Evolutionary conservation across 441 rosid species (phyloP).

Genomic region (Gossypium davidsonii): DNA sequence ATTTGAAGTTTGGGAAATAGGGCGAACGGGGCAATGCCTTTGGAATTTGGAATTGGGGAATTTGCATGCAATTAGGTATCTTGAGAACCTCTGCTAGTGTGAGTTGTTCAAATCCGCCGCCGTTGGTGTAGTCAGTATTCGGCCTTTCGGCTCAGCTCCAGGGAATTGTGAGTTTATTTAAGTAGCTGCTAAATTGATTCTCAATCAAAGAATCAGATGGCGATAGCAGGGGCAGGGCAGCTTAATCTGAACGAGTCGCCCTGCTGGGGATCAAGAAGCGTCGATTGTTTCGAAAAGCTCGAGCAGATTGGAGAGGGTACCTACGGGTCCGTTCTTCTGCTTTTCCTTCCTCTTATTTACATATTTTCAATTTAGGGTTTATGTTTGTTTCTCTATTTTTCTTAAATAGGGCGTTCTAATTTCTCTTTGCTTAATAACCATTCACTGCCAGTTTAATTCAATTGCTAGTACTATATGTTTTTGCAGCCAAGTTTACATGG

Average conservation of each 20-base stretch:
- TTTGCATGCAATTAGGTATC: too few relatives aligned
- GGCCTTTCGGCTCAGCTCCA: background rate
- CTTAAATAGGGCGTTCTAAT: background rate
- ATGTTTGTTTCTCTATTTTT: background rate
- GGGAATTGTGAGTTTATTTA: background rate
- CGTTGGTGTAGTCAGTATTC: background rate
- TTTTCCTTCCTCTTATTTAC: background rate
- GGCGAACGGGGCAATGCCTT: too few relatives aligned
- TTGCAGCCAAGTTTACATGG: constrained; percentile 70
- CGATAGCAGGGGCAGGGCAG: constrained; percentile 61
- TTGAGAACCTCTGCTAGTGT: background rate
- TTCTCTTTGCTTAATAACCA: background rate
- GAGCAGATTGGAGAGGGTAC: constrained; percentile 95
- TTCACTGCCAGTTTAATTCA: background rate
- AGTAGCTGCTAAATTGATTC: background rate
- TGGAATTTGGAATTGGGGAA: too few relatives aligned
- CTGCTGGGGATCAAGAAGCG: constrained; percentile 79
- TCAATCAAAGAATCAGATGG: constrained; percentile 29
- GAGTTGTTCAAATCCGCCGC: background rate
- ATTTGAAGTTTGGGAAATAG: too few relatives aligned
- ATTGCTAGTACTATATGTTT: background rate
- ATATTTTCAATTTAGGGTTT: background rate
- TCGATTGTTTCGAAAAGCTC: constrained; percentile 83
- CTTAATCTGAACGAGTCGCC: constrained; percentile 67
- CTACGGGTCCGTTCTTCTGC: constrained; percentile 52